These are phyloP conservation scores for Emmonsia crescens DNA, from an alignment of 2,329 filamentous ascomycete species.

Conservation along the genomic window DNA sequence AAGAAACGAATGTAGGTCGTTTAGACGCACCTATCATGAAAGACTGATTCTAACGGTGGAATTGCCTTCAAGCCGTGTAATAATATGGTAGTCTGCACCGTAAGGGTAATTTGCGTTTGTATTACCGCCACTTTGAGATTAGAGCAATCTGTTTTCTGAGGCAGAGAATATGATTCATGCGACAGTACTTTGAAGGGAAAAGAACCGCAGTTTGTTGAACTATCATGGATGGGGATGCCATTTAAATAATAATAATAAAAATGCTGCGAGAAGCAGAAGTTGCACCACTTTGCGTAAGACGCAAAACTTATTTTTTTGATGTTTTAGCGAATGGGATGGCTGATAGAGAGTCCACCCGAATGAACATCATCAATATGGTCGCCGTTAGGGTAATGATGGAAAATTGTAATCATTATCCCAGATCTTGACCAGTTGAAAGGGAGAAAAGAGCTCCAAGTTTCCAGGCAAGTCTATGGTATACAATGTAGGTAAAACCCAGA, in stretches of 20 bases:
- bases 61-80: too few relatives aligned
- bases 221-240: background rate
- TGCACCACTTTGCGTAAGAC: background rate
- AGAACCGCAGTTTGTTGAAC: too few relatives aligned
- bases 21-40: background rate
- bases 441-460: background rate
- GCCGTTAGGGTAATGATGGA: background rate
- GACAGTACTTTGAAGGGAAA: too few relatives aligned
- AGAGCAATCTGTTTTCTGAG: too few relatives aligned
- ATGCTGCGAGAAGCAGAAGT: background rate
- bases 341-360: background rate
- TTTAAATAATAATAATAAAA: background rate
- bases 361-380: background rate
- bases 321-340: background rate
- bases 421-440: background rate
- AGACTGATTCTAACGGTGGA: background rate
- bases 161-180: too few relatives aligned
- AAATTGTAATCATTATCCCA: background rate
- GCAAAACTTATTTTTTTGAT: background rate
- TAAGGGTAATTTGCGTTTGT: too few relatives aligned
- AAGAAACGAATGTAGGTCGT: background rate
- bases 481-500: background rate
- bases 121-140: too few relatives aligned
- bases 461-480: background rate
- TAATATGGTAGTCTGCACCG: too few relatives aligned